phyloP scores from a whole-genome alignment of 2,329 filamentous ascomycete genomes.

The Nemania bipapillata region DNA sequence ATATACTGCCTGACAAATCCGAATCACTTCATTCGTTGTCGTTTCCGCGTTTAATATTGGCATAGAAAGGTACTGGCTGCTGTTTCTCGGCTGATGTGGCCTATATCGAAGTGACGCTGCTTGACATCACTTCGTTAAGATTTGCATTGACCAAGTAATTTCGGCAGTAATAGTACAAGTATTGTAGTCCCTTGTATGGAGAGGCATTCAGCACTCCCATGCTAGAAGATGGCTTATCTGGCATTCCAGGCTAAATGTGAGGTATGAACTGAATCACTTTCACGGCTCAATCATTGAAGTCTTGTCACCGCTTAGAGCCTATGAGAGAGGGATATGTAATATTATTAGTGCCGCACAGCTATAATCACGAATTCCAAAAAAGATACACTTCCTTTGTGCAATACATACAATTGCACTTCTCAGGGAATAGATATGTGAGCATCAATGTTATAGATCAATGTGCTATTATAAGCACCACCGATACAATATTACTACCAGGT shows the following conservation, averaged over 20 bases:
- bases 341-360: no score
- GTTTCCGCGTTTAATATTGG: neutral
- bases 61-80: neutral
- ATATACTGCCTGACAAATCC: slow-evolving; percentile 4
- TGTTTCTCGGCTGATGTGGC: slow-evolving; percentile 15
- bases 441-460: no score
- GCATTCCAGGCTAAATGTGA: slow-evolving; percentile 24
- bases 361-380: no score
- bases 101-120: neutral
- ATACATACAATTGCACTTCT: no score
- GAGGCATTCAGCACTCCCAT: neutral
- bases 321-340: no score
- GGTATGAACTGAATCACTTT: neutral
- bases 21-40: neutral
- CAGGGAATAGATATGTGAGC: no score
- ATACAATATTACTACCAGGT: no score
- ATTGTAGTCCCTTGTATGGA: neutral
- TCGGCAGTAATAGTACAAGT: slow-evolving; percentile 14
- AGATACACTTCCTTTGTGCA: no score
- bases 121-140: slow-evolving; percentile 3
- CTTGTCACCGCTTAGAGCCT: neutral
- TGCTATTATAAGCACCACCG: no score
- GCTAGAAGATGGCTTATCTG: slow-evolving; percentile 1
- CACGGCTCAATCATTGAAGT: slow-evolving; percentile 34
- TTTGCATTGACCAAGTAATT: slow-evolving; percentile 7